Evolutionary conservation across 768 basidiomycete genomes (phyloP).

Genomic region (Lactarius pseudohatsudake): DNA sequence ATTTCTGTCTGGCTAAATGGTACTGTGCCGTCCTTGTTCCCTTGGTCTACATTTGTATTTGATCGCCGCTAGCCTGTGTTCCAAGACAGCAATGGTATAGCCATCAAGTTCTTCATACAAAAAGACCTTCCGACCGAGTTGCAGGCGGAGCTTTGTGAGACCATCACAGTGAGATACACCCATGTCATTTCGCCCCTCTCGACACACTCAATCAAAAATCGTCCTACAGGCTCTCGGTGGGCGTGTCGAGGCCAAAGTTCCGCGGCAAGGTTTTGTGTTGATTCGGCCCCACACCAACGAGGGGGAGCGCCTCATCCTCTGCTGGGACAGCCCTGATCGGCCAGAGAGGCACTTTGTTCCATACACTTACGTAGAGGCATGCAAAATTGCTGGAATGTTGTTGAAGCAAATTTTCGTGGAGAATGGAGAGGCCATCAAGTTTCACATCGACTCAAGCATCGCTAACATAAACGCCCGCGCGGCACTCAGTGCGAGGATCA

Average conservation of each 20-base stretch:
- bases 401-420: constrained; percentile 76
- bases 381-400: constrained; percentile 72
- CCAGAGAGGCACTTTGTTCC: constrained; percentile 80
- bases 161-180: constrained; percentile 55
- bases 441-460: constrained; percentile 82
- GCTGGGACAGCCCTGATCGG: constrained; percentile 67
- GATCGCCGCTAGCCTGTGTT: constrained; percentile 57
- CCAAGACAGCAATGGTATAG: constrained; percentile 62
- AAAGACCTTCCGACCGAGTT: constrained; percentile 69
- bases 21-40: constrained; percentile 22
- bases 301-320: constrained; percentile 71
- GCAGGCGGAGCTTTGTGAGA: constrained; percentile 71
- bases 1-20: constrained; percentile 17
- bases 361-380: constrained; percentile 81
- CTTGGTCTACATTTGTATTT: not conserved
- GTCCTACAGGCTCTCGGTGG: constrained; percentile 63
- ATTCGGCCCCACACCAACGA: constrained; percentile 67
- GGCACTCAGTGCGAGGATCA: constrained; percentile 66
- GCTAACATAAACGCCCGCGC: constrained; percentile 72
- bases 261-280: constrained; percentile 71
- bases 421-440: constrained; percentile 60
- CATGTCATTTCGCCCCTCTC: not conserved
- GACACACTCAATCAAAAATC: constrained; percentile 4
- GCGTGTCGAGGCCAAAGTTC: constrained; percentile 74
- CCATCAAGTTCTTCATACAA: constrained; percentile 83